Conservation (phyloP, 441 rosid genomes). For the Lepidium campestre region DNA sequence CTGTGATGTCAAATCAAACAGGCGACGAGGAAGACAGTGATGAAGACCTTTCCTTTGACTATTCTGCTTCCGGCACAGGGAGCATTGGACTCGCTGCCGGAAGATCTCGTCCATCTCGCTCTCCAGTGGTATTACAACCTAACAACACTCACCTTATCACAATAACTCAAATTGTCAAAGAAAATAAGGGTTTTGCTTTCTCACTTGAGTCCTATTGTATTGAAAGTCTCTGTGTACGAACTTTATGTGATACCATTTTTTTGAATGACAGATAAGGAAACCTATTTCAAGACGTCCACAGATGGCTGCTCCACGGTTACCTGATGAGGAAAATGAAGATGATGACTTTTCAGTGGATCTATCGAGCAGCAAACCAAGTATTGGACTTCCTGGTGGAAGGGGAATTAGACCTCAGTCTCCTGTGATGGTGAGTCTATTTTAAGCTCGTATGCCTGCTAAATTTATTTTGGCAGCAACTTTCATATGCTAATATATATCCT, state of each 20-base stretch:
- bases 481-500: not conserved
- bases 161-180: not conserved
- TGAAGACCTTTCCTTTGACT: slow-evolving; percentile 49
- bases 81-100: slow-evolving; percentile 70
- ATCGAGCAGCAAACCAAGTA: slow-evolving; percentile 29
- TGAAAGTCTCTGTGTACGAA: too few species aligned
- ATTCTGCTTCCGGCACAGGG: slow-evolving; percentile 29
- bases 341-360: slow-evolving; percentile 33
- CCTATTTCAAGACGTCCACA: slow-evolving; percentile 30
- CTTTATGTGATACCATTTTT: not conserved
- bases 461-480: not conserved
- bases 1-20: slow-evolving; percentile 70
- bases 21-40: slow-evolving; percentile 54
- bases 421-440: slow-evolving; percentile 19
- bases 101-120: slow-evolving; percentile 44
- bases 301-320: slow-evolving; percentile 17
- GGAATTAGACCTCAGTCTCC: slow-evolving; percentile 36
- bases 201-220: not conserved
- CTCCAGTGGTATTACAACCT: slow-evolving; percentile 48
- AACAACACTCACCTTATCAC: not conserved
- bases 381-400: slow-evolving; percentile 43
- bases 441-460: not conserved
- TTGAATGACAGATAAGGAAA: slow-evolving; percentile 26
- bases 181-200: not conserved
- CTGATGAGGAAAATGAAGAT: slow-evolving; percentile 36